Conservation (phyloP, 495 filamentous ascomycete genomes). For the Symbiotaphrina buchneri region DNA sequence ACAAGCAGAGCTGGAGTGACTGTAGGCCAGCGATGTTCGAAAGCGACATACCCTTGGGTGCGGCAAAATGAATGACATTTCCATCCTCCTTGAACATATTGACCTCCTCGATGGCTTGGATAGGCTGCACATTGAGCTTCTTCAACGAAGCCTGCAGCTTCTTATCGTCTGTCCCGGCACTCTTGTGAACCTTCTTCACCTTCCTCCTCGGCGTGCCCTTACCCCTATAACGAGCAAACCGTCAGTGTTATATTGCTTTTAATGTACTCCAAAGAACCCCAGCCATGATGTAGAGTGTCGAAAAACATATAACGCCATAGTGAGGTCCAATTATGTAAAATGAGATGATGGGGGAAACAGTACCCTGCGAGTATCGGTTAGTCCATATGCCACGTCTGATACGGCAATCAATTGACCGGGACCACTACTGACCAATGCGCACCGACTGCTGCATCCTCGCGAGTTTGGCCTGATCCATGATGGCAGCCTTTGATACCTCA, state of each 20-base stretch:
- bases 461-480: conserved; percentile 52
- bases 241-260: conserved; percentile 6
- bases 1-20: not conserved
- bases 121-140: conserved; percentile 92
- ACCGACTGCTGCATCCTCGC: conserved; percentile 57
- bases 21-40: no score
- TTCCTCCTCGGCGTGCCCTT: conserved; percentile 96
- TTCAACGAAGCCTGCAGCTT: conserved; percentile 89
- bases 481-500: conserved; percentile 6
- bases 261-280: no score
- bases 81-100: conserved; percentile 99
- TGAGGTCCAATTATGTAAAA: no score
- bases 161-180: conserved; percentile 87
- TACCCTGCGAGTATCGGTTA: not conserved
- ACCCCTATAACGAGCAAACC: conserved; percentile 32
- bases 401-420: not conserved
- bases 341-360: no score
- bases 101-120: conserved; percentile 98
- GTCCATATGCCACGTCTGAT: not conserved
- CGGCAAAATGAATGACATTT: conserved; percentile 97
- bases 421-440: conserved; percentile 47
- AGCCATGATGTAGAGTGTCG: no score
- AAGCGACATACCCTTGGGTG: conserved; percentile 90
- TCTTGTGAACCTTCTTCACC: conserved; percentile 91
- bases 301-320: no score